Conservation (phyloP, 2,329 filamentous ascomycete species). For the Mollisiaceae sp. region DNA sequence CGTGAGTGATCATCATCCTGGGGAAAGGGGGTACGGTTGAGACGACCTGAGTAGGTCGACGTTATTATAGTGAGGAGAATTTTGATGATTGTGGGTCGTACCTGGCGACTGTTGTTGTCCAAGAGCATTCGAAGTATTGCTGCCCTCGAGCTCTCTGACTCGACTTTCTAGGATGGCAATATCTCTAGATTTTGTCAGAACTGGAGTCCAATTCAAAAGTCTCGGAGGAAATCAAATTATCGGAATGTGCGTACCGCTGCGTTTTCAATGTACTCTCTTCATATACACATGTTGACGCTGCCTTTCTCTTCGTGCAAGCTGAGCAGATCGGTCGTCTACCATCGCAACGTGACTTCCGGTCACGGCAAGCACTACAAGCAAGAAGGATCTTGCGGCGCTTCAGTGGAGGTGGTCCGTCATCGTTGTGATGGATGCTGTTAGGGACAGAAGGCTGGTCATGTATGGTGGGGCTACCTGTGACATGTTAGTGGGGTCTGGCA, state of each 20-base stretch:
- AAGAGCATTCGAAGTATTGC: not conserved
- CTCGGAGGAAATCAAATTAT: not conserved
- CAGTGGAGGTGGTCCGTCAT: not conserved
- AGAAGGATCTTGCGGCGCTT: conserved; percentile 12
- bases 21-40: not conserved
- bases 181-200: not conserved
- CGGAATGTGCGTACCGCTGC: not conserved
- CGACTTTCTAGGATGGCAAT: not conserved
- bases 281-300: conserved; percentile 6
- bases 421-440: not conserved
- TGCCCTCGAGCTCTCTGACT: not conserved
- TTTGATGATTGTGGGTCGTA: not conserved
- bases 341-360: conserved; percentile 11
- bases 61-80: not conserved
- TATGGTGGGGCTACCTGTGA: not conserved
- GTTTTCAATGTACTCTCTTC: not conserved
- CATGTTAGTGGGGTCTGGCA: not conserved
- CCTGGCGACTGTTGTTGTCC: not conserved
- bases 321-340: conserved; percentile 1
- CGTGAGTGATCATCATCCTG: not conserved
- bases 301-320: not conserved
- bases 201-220: not conserved
- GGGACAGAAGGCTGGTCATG: not conserved
- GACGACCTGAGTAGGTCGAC: not conserved
- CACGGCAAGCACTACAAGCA: conserved; percentile 9